Percentiles rank a stretch among this genome's conserved stretches.
Conservation (phyloP, 768 basidiomycete species). For the Rubroboletus pulcherrimus region DNA sequence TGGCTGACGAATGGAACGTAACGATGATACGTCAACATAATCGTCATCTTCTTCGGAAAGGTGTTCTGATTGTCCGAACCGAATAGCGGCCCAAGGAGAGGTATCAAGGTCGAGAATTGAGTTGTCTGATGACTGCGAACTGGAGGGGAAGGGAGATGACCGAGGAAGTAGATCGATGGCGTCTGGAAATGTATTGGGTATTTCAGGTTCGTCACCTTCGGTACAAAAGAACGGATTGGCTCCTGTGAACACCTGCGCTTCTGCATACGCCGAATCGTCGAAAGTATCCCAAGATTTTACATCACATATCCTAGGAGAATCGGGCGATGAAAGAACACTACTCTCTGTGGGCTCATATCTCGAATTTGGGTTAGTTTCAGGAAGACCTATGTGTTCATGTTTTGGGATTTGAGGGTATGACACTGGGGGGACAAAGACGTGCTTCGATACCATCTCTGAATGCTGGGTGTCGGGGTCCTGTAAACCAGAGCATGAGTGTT, state of each 20-base stretch:
- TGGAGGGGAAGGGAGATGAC: slow-evolving; percentile 23
- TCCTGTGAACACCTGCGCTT: background rate
- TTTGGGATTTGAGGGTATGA: background rate
- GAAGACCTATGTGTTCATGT: no score
- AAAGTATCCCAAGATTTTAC: background rate
- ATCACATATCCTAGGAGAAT: background rate
- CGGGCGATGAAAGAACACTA: background rate
- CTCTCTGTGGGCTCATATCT: background rate
- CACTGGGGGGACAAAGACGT: background rate
- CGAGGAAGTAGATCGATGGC: slow-evolving; percentile 8
- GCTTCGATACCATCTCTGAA: background rate
- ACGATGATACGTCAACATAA: background rate
- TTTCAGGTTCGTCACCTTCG: background rate
- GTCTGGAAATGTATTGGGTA: background rate
- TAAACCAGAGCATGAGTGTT: slow-evolving; percentile 3
- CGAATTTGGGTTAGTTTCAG: background rate
- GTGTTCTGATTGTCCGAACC: background rate
- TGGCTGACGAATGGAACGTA: background rate
- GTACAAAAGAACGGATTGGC: background rate
- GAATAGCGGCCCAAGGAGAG: slow-evolving; percentile 14
- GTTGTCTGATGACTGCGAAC: slow-evolving; percentile 12
- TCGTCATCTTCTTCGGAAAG: background rate
- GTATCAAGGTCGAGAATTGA: slow-evolving; percentile 23
- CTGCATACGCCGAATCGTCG: slow-evolving; percentile 3
- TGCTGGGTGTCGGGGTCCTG: slow-evolving; percentile 1